phyloP scores from a whole-genome alignment of 1,139 yeast genomes.

The Taphrina populina region DNA sequence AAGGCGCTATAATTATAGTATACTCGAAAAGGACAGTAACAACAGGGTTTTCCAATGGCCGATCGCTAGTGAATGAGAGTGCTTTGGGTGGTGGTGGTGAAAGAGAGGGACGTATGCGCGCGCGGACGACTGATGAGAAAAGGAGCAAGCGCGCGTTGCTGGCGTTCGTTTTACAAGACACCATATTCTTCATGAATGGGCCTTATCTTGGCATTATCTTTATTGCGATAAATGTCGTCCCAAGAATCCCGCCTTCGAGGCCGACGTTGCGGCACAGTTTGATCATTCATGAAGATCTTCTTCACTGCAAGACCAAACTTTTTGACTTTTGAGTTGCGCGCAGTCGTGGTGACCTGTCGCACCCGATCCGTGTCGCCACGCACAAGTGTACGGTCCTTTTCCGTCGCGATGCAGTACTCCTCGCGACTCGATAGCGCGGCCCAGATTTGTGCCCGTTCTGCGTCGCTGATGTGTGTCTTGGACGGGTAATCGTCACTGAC shows the following conservation, averaged over 20 bases:
- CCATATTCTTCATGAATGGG: conserved; percentile 23
- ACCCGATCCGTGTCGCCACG: conserved; percentile 1
- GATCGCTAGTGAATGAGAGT: neutral
- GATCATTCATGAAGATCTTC: conserved; percentile 22
- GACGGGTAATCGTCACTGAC: conserved; percentile 1
- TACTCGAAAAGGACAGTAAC: no score
- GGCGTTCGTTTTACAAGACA: conserved; percentile 5
- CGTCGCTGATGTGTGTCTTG: conserved; percentile 7
- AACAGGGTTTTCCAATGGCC: neutral
- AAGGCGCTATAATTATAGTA: no score
- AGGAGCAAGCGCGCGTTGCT: no score
- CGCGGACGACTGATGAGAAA: no score
- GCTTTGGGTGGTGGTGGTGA: no score
- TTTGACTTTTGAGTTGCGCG: conserved; percentile 11
- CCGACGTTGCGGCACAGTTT: neutral
- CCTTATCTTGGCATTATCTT: conserved; percentile 11
- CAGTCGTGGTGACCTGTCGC: neutral
- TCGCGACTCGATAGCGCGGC: conserved; percentile 17
- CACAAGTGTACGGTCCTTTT: neutral
- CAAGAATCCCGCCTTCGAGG: conserved; percentile 9
- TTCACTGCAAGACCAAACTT: conserved; percentile 4
- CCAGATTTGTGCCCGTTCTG: conserved; percentile 21
- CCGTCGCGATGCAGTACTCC: no score
- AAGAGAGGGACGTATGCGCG: no score
- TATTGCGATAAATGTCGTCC: conserved; percentile 20